Conservation (phyloP, 2,329 filamentous ascomycete species). For the Myriosclerotinia duriaeana region DNA sequence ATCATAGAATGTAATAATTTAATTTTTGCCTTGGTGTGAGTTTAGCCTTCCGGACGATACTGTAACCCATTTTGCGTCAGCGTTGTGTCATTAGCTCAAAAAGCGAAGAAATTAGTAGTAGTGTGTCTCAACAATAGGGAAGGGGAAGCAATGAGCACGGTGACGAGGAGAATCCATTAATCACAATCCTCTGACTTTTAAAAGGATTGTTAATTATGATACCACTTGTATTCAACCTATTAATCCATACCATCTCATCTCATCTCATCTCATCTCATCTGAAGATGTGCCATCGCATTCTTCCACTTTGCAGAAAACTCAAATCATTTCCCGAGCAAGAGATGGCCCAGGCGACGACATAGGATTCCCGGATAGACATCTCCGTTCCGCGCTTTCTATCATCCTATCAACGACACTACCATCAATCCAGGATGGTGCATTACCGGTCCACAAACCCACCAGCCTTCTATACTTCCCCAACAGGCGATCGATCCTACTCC, state of each 20-base stretch:
- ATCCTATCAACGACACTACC: slow-evolving; percentile 5
- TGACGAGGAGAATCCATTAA: not conserved
- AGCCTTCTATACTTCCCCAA: slow-evolving; percentile 21
- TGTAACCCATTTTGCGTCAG: not conserved
- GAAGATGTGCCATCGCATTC: not conserved
- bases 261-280: not conserved
- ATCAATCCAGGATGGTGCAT: slow-evolving; percentile 13
- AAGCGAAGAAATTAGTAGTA: not conserved
- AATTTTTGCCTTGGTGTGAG: not conserved
- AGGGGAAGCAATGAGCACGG: not conserved
- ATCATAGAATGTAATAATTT: not conserved
- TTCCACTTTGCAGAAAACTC: not conserved
- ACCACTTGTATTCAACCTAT: not conserved
- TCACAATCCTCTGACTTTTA: not conserved
- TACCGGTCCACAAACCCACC: slow-evolving; percentile 12
- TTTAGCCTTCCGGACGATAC: not conserved
- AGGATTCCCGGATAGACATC: not conserved
- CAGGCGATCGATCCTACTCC: slow-evolving; percentile 5
- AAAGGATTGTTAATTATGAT: not conserved
- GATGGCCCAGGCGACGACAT: not conserved
- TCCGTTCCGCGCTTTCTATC: slow-evolving; percentile 9
- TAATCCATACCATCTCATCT: not conserved
- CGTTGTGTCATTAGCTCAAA: not conserved
- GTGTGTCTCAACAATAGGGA: not conserved
- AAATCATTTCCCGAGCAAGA: not conserved